Base-by-base conservation (phyloP, 1,139 yeast genomes). In the Yamadazyma buinensis region DNA sequence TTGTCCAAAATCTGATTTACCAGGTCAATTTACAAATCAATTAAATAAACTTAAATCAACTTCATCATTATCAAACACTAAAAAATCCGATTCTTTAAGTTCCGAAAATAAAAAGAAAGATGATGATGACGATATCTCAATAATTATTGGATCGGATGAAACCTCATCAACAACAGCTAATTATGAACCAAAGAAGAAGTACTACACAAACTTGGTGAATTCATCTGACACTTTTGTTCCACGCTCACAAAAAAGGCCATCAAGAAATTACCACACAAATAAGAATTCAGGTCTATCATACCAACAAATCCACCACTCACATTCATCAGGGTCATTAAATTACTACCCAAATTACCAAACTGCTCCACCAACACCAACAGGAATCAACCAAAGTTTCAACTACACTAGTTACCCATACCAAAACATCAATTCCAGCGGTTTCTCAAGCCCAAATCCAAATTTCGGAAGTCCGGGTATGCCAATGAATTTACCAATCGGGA, bases 41-140 rank as follows among this genome's bases (percentile, higher is more conserved):
- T 7, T 6, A 6, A 11, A 22, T 22, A 22, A 22, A 22, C 13
- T 26, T 51, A 1, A 62, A 48, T 2, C 61, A 53, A 2, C 25
- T n/a, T n/a, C n/a, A n/a, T n/a, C n/a, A n/a, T n/a, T n/a, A n/a
- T n/a, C n/a, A n/a, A n/a, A n/a, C n/a, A n/a, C n/a, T n/a, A n/a
- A n/a, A n/a, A n/a, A n/a, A n/a, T n/a, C n/a, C n/a, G n/a, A n/a
- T n/a, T n/a, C n/a, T n/a, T n/a, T n/a, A n/a, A n/a, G n/a, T n/a
- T n/a, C n/a, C n/a, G n/a, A n/a, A n/a, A n/a, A n/a, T n/a, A 59
- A 55, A 3, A 65, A 57, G 7, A 65, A 55, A 8, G 70, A 64
- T 21, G 66, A 60, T 12, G 72, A 67, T 21, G 72, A 67, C 30
- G 72, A 66, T 30, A 62, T 66, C 10, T 65, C 72, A 6, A 67